phyloP scores from a whole-genome alignment of 306 rosid species.

The Luffa acutangula region DNA sequence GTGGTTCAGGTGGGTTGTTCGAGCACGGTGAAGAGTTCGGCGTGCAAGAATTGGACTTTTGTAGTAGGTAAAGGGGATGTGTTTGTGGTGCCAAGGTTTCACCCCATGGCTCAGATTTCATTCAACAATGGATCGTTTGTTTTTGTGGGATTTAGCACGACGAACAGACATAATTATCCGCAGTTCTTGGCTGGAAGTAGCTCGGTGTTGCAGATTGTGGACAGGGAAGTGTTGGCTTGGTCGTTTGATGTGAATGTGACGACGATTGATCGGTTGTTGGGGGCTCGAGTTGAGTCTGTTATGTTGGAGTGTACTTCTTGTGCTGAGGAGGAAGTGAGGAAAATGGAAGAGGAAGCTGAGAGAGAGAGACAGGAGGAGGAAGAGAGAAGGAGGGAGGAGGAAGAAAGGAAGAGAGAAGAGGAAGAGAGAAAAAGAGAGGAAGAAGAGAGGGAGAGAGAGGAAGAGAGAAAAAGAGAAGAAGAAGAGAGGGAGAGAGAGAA shows the following conservation, averaged over 20 bases:
- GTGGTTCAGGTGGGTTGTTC: slow-evolving; percentile 61
- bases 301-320: slow-evolving; percentile 61
- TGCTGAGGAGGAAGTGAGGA: slow-evolving; percentile 68
- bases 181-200: slow-evolving; percentile 62
- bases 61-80: slow-evolving; percentile 60
- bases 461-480: neutral
- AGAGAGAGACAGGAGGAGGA: slow-evolving; percentile 22
- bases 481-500: neutral
- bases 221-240: slow-evolving; percentile 41
- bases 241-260: slow-evolving; percentile 45
- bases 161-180: slow-evolving; percentile 31
- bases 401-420: neutral
- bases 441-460: neutral
- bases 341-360: slow-evolving; percentile 40
- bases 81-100: slow-evolving; percentile 62
- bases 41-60: slow-evolving; percentile 48
- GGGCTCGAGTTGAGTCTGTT: slow-evolving; percentile 32
- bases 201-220: slow-evolving; percentile 42
- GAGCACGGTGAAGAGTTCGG: slow-evolving; percentile 17
- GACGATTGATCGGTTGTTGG: slow-evolving; percentile 38
- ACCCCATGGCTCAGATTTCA: slow-evolving; percentile 88
- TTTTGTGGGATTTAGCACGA: slow-evolving; percentile 74
- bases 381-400: neutral
- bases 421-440: neutral
- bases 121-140: slow-evolving; percentile 51